Conservation (phyloP, 192 early-diverging fungal genomes). For the Lobosporangium transversale region DNA sequence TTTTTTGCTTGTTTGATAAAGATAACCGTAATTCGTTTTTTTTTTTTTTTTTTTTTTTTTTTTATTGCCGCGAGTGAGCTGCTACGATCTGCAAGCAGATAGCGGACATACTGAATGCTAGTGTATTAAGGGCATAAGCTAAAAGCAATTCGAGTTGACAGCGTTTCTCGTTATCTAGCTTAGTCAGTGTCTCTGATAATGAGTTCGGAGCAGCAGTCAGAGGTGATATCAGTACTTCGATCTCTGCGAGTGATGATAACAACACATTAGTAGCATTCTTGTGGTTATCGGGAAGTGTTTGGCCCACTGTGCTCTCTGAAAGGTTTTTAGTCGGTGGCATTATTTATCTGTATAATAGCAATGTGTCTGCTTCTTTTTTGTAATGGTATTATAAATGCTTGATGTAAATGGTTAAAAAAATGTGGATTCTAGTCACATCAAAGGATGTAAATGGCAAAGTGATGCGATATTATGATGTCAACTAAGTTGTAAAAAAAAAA, state of each 20-base stretch:
- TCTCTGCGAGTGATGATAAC: slow-evolving; percentile 17
- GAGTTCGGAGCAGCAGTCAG: slow-evolving; percentile 28
- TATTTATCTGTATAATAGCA: too few species aligned
- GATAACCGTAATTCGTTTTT: too few species aligned
- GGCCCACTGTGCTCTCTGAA: slow-evolving; percentile 3
- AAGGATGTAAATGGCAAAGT: too few species aligned
- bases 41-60: too few species aligned
- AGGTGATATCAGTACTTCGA: slow-evolving; percentile 31
- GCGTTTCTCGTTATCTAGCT: slow-evolving; percentile 59
- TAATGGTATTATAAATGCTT: neutral
- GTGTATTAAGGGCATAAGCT: slow-evolving; percentile 65
- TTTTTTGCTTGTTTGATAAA: neutral
- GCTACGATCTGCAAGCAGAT: neutral
- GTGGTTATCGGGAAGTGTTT: slow-evolving; percentile 30
- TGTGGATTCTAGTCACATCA: too few species aligned
- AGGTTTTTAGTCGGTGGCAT: slow-evolving; percentile 18
- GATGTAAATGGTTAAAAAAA: too few species aligned
- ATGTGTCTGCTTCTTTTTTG: neutral
- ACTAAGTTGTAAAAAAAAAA: too few species aligned
- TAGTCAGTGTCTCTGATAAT: slow-evolving; percentile 54
- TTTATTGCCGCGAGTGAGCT: too few species aligned
- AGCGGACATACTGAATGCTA: slow-evolving; percentile 46
- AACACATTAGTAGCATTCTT: slow-evolving; percentile 38
- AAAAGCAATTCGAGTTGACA: slow-evolving; percentile 67
- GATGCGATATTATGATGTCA: too few species aligned